phyloP scores from a whole-genome alignment of 2,329 filamentous ascomycete genomes.

The Aspergillus aculeatus region DNA sequence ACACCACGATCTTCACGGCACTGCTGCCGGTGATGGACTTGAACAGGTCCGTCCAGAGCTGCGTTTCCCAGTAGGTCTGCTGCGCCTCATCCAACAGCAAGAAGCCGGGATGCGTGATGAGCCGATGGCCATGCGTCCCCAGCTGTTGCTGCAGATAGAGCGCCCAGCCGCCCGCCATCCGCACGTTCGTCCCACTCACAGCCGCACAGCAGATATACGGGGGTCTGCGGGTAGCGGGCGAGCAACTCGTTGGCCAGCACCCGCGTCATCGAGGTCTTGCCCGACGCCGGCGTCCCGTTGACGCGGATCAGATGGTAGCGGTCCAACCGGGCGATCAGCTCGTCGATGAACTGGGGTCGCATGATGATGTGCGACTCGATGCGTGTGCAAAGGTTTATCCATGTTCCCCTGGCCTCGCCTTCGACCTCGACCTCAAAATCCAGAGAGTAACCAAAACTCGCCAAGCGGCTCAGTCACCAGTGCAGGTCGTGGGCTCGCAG shows the following conservation, averaged over 20 bases:
- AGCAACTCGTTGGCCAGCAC: slow-evolving; percentile 15
- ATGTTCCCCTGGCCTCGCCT: no score
- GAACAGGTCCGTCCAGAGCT: slow-evolving; percentile 14
- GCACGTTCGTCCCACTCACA: slow-evolving; percentile 4
- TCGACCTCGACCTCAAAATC: no score
- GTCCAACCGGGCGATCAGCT: no score
- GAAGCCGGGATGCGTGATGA: slow-evolving; percentile 8
- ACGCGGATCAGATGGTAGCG: no score
- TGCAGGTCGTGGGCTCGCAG: no score
- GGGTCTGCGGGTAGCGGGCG: not conserved
- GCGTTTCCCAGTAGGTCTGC: slow-evolving; percentile 9
- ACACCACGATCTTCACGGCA: slow-evolving; percentile 11
- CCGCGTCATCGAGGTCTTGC: slow-evolving; percentile 15
- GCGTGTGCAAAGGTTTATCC: no score
- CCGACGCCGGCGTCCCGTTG: slow-evolving; percentile 11
- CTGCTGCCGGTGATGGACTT: not conserved
- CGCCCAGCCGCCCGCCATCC: slow-evolving; percentile 1
- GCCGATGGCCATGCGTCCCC: slow-evolving; percentile 8
- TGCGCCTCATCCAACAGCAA: slow-evolving; percentile 18
- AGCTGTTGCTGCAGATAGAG: slow-evolving; percentile 9
- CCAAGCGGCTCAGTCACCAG: no score
- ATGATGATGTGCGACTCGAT: not conserved
- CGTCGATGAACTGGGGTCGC: not conserved
- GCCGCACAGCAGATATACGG: slow-evolving; percentile 10
- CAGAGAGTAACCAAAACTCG: no score